Evolutionary conservation across 2,329 filamentous ascomycete genomes (phyloP), one percentile per base, ranked within the genome.

Genomic region (Sarocladiaceae sp.): DNA sequence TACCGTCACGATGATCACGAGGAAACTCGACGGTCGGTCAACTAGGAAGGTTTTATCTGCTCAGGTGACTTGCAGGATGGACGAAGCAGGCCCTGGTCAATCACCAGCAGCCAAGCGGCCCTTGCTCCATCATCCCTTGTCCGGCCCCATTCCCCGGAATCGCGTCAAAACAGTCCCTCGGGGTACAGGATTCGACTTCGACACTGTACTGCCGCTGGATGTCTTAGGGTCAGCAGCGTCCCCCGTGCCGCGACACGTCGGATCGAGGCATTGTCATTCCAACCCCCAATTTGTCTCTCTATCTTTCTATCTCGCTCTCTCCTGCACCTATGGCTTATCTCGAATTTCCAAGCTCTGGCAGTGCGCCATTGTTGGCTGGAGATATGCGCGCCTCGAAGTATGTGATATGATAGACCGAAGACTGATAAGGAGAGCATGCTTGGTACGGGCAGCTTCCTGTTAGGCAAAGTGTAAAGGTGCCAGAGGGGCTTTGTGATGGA

Each of bases 281-380:
- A 48, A n/a, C 40, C 40, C 28, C 40, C n/a, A n/a, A 25, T 48
- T 20, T 18, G 36, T 29, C 42, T 35, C 48, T 53, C 33, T 40
- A 52, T 53, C 52, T 13, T 52, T 23, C 53, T 44, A 26, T 52
- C 48, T 55, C 29, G 49, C 48, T 54, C 37, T 22, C 52, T 48
- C 52, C 51, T 39, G 42, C 7, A n/a, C n/a, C n/a, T n/a, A n/a
- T n/a, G n/a, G n/a, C 33, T n/a, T 36, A 36, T 36, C 33, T 36
- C 18, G 33, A 36, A 36, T n/a, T n/a, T n/a, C n/a, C n/a, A n/a
- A n/a, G n/a, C n/a, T n/a, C n/a, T n/a, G n/a, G n/a, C n/a, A n/a
- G n/a, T n/a, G n/a, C n/a, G n/a, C n/a, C n/a, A n/a, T n/a, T n/a
- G n/a, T n/a, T n/a, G n/a, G n/a, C n/a, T n/a, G n/a, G n/a, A 22